Evolutionary conservation across 148 eudicot genomes (phyloP).

Genomic region (Rhododendron simsii): DNA sequence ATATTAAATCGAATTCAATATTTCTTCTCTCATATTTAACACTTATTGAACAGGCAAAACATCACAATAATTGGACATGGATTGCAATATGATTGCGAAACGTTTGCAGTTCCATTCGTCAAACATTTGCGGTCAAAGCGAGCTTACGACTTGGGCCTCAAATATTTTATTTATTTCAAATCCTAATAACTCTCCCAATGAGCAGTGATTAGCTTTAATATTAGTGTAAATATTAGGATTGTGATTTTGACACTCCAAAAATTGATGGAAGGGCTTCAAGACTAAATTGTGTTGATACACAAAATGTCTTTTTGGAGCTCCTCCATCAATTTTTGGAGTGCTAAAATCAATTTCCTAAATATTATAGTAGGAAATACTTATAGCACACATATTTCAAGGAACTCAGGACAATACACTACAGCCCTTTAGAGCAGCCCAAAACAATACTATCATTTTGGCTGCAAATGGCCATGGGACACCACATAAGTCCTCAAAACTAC

Average conservation of each 20-base stretch:
- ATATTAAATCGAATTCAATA: too few species aligned
- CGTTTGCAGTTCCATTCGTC: not conserved
- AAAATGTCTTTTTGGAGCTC: too few species aligned
- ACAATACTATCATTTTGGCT: not conserved
- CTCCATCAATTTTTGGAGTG: too few species aligned
- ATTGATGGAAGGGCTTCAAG: too few species aligned
- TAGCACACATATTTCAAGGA: not conserved
- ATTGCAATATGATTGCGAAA: not conserved
- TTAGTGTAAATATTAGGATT: not conserved
- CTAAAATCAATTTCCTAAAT: too few species aligned
- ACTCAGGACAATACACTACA: not conserved
- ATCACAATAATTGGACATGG: too few species aligned
- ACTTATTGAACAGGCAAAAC: too few species aligned
- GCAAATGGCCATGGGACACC: not conserved
- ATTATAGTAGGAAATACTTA: not conserved
- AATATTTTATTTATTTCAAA: too few species aligned
- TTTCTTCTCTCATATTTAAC: too few species aligned
- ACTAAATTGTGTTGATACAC: too few species aligned
- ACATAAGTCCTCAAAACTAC: not conserved
- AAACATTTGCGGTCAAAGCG: not conserved
- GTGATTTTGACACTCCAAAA: too few species aligned
- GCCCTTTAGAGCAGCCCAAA: not conserved
- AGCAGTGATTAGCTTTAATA: not conserved
- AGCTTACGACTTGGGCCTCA: not conserved
- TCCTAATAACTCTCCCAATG: not conserved